Base-by-base conservation (phyloP, 768 basidiomycete species). In the Coprinellus micaceus region DNA sequence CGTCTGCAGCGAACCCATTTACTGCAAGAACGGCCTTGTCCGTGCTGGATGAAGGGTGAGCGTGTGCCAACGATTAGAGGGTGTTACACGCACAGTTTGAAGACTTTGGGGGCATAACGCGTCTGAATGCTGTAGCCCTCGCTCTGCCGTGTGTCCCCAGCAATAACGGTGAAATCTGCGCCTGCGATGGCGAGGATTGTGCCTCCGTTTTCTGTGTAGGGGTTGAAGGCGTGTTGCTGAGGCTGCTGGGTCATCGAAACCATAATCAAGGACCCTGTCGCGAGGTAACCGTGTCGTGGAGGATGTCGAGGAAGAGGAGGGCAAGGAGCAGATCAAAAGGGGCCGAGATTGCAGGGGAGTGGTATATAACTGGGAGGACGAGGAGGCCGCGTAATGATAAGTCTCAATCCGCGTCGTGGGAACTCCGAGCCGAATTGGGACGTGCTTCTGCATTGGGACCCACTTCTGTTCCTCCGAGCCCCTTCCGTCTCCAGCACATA, bases 121-220 rank as follows among this genome's bases (percentile, higher is more conserved):
- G 96, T 97, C 79, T 99, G 96, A 71, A 99, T 99, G 68, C 78
- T 90, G 74, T 91, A 98, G n/a, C 96, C 96, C 69, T 95, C 91
- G 62, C 88, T 93, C 76, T 98, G 97, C 55, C 96, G 78, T 43
- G 96, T 99, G 74, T 99, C 96, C 51, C 94, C 92, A 4, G 97
- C 95, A 65, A 98, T 90, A 68, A 98, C 94, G 58, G 83, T 82
- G 71, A 98, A 98, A 70, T 94, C 91, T 44, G 84, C 82, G 52
- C 96, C 97, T 4, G 95, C 93, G 68, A 98, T 91, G 66, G 91
- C 91, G 64, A 99, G 85, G 73, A 98, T 96, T 19, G 95, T 94
- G 25, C 97, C 96, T 28, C 96, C 96, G 64, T 98, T 98, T 63
- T 93, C 85, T 2, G 86, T 79, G 82, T 97, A 96, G 0, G 94